These are phyloP conservation scores for Aechmea fasciata DNA, from an alignment of 176 grass and related monocot species.

Conservation along the genomic window DNA sequence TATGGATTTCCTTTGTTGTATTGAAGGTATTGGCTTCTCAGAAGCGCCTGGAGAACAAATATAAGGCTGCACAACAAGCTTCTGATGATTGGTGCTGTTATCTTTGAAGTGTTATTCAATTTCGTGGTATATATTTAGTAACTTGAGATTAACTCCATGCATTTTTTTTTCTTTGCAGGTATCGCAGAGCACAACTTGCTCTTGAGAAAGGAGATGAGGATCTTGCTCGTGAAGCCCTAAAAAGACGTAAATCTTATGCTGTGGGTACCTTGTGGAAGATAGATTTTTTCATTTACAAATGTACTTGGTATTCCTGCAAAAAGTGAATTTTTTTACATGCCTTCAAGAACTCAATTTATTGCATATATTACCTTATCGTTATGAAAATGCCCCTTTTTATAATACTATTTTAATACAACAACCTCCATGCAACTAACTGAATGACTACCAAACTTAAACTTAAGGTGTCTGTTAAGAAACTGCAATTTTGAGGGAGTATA, in stretches of 20 bases:
- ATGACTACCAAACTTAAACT: no score
- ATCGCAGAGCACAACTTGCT: constrained; percentile 79
- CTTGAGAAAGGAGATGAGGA: constrained; percentile 96
- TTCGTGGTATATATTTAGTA: background rate
- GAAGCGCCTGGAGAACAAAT: constrained; percentile 85
- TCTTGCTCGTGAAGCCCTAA: constrained; percentile 96
- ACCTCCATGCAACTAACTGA: no score
- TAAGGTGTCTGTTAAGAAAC: no score
- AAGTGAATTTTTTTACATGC: no score
- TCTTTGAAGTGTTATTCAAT: constrained; percentile 8
- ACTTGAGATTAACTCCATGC: background rate
- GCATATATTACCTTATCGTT: no score
- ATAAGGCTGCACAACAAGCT: constrained; percentile 83
- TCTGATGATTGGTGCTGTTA: constrained; percentile 77
- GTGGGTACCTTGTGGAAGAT: constrained; percentile 34
- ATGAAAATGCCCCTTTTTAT: no score
- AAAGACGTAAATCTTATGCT: constrained; percentile 98
- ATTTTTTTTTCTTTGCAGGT: constrained; percentile 3
- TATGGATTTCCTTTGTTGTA: constrained; percentile 21
- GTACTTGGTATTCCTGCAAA: background rate
- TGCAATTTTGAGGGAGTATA: no score
- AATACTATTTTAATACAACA: no score
- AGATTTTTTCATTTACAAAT: background rate
- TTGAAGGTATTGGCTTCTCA: constrained; percentile 94
- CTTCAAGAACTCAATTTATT: no score